Evolutionary conservation across 371 early-diverging fungal genomes (phyloP).

Genomic region (Rhizopus arrhizus): DNA sequence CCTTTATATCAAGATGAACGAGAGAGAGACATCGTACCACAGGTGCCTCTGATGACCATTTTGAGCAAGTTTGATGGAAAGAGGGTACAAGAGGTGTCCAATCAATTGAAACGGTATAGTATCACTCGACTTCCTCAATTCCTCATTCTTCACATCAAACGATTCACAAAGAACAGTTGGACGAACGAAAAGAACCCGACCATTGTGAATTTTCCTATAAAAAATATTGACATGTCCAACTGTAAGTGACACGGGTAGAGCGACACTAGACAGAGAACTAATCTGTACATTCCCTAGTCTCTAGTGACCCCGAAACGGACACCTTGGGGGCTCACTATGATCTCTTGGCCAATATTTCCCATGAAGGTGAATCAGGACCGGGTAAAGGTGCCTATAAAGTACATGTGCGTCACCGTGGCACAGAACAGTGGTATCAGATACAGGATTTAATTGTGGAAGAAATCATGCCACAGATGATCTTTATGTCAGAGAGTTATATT

Average conservation of each 20-base stretch:
- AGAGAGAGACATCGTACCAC: constrained; percentile 92
- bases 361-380: constrained; percentile 80
- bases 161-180: constrained; percentile 91
- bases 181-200: constrained; percentile 93
- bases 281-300: constrained; percentile 32
- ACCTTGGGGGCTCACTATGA: constrained; percentile 71
- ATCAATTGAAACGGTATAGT: constrained; percentile 69
- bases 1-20: constrained; percentile 91
- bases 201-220: constrained; percentile 95
- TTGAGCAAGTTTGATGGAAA: constrained; percentile 87
- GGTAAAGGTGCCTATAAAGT: constrained; percentile 79
- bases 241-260: constrained; percentile 40
- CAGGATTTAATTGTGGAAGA: constrained; percentile 94
- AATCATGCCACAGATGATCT: constrained; percentile 93
- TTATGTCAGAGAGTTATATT: constrained; percentile 90
- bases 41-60: constrained; percentile 77
- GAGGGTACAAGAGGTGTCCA: constrained; percentile 68
- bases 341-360: constrained; percentile 89
- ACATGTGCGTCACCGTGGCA: constrained; percentile 78
- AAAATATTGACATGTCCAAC: constrained; percentile 79
- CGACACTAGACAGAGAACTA: neutral
- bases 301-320: constrained; percentile 51
- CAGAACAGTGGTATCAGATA: constrained; percentile 93
- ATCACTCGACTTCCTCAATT: constrained; percentile 82
- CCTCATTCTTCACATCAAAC: constrained; percentile 88